phyloP scores from a whole-genome alignment of 345 rosid genomes.

The Populus nigra region DNA sequence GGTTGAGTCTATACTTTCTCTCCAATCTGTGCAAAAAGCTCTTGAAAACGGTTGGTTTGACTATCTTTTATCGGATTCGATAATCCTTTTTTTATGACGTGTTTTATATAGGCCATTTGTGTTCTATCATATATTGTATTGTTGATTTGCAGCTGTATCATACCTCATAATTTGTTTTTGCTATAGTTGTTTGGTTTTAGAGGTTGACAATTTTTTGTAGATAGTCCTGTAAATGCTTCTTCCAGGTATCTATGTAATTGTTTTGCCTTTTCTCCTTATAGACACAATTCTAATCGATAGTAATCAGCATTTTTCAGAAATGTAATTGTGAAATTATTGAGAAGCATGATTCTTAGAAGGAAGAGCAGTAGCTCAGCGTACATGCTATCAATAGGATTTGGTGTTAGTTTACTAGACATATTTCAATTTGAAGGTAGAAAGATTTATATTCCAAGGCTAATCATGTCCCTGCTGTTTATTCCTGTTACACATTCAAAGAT shows the following conservation, averaged over 20 bases:
- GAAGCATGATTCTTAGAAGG: background rate
- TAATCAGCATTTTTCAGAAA: background rate
- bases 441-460: background rate
- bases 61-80: constrained; percentile 5
- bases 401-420: background rate
- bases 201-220: background rate
- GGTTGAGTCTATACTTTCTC: constrained; percentile 43
- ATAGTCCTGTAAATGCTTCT: background rate
- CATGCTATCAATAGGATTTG: background rate
- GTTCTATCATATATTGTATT: background rate
- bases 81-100: background rate
- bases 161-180: background rate
- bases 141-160: background rate
- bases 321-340: background rate
- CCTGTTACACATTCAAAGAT: background rate
- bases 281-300: background rate
- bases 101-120: background rate
- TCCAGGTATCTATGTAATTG: background rate
- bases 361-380: background rate
- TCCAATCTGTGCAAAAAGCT: constrained; percentile 61
- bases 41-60: constrained; percentile 51
- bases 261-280: background rate
- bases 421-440: background rate
- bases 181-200: background rate
- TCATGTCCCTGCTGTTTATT: background rate